Evolutionary conservation across 2,329 filamentous ascomycete species (phyloP), one percentile per base, ranked within the genome.

Genomic region (Alternaria brassicae): DNA sequence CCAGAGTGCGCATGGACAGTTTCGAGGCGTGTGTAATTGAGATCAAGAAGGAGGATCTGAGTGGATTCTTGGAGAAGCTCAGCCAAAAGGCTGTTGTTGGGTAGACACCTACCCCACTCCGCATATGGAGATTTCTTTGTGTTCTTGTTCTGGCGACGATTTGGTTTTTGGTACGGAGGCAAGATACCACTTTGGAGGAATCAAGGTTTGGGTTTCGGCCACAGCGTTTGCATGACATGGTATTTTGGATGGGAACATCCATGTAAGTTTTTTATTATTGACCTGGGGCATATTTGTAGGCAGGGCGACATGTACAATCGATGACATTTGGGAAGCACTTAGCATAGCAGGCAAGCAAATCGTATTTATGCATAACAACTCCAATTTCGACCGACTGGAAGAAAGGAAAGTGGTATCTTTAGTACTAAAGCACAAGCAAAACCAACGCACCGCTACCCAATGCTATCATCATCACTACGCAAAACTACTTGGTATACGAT

Each of bases 11-110:
- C 60, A 96, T 97, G 74, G 95, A 99, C 79, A 96, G 91, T 77
- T 99, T 99, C 72, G 95, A 99, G 79, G 92, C 97, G 77, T 96
- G 92, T 72, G 95, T 98, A 7, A 93, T 98, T 45, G 95, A 99
- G 77, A 94, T 99, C n/a, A 89, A 89, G 79, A 97, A 97, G 81
- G 95, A 98, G 75, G 95, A 98, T 78, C 81, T 99, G 27, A 88
- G 88, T 15, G 92, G 90, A 0, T 99, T 99, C 77, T 82, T 99
- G 66, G 95, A 99, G 81, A 89, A 90, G 56, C 78, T 99, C 74
- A 97, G 93, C 79, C 89, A 93, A 85, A 96, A 96, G 84, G 89
- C 89, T 56, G 93, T 98, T 17, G 90, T 89, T 56, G 86, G 86
- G 21, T 77, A 63, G 40, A 12, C 3, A 36, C 12, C 9, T 13